A percentile compares a stretch with the other conserved stretches of the same genome.
phyloP scores from a whole-genome alignment of 2,329 filamentous ascomycete genomes.

The Sporothrix humicola region DNA sequence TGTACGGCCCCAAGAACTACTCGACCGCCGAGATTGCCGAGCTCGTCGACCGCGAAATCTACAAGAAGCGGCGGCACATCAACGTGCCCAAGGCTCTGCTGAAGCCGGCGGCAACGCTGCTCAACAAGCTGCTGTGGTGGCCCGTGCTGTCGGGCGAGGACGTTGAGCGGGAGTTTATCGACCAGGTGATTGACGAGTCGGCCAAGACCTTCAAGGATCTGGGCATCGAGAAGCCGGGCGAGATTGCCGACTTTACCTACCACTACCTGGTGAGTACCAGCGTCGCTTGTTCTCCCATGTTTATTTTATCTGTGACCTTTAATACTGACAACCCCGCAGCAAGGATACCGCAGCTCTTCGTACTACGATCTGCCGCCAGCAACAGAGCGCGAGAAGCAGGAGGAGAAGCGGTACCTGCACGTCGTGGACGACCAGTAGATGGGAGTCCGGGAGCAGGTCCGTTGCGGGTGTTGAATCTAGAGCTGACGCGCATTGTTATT shows the following conservation, averaged over 20 bases:
- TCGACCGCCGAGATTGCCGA: conserved; percentile 84
- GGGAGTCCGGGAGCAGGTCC: background rate
- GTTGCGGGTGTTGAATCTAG: background rate
- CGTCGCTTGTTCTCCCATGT: background rate
- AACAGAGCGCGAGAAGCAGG: conserved; percentile 90
- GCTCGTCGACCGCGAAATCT: conserved; percentile 89
- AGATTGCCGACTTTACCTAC: conserved; percentile 85
- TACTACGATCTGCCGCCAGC: conserved; percentile 94
- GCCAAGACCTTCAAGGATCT: conserved; percentile 97
- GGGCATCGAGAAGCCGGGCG: conserved; percentile 84
- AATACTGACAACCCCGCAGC: conserved; percentile 58
- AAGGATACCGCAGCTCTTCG: conserved; percentile 85
- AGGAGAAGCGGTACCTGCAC: conserved; percentile 97
- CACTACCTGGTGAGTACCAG: conserved; percentile 79
- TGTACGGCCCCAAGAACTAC: conserved; percentile 93
- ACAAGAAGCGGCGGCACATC: conserved; percentile 86
- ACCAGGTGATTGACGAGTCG: conserved; percentile 86
- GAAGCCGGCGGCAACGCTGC: conserved; percentile 72
- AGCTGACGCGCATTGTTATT: conserved; percentile 8
- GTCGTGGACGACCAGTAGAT: conserved; percentile 82
- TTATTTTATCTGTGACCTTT: background rate
- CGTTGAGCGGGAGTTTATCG: conserved; percentile 88
- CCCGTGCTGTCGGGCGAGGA: conserved; percentile 80
- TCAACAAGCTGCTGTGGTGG: conserved; percentile 92
- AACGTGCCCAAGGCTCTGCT: conserved; percentile 84